Percentiles rank a stretch among this genome's conserved stretches.
These are phyloP conservation scores for Oryza glumipatula DNA, from an alignment of 176 grass and related monocot species.

Conservation along the genomic window DNA sequence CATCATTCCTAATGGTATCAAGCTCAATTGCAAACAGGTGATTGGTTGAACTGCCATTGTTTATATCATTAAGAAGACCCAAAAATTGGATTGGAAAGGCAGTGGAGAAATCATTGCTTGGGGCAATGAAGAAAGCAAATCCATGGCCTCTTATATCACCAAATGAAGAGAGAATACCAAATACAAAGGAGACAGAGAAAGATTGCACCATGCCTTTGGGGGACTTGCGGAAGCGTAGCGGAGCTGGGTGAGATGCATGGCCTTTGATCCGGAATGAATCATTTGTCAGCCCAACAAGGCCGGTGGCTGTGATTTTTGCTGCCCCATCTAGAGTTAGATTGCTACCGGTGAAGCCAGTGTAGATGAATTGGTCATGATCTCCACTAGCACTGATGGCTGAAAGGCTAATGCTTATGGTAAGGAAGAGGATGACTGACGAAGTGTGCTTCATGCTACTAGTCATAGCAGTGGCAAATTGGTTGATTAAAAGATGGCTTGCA, in stretches of 20 bases:
- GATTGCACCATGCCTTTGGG: neutral
- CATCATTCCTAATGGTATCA: constrained; percentile 6
- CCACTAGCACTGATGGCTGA: neutral
- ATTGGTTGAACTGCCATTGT: constrained; percentile 30
- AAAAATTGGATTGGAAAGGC: constrained; percentile 24
- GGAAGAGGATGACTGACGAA: neutral
- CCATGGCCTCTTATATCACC: constrained; percentile 25
- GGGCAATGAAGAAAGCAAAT: constrained; percentile 3
- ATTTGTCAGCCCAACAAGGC: constrained; percentile 28
- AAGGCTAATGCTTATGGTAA: neutral
- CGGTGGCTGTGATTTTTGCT: neutral
- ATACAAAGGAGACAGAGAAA: constrained; percentile 33
- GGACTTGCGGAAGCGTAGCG: neutral
- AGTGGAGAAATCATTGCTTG: constrained; percentile 22
- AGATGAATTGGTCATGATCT: constrained; percentile 31
- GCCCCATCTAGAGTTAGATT: constrained; percentile 16
- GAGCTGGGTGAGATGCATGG: constrained; percentile 36
- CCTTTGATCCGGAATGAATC: constrained; percentile 13
- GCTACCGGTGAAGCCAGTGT: neutral
- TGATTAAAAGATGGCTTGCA: too few species aligned
- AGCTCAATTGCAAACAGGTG: constrained; percentile 41
- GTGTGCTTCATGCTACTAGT: neutral
- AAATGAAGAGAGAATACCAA: constrained; percentile 23
- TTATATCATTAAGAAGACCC: constrained; percentile 35
- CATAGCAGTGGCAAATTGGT: too few species aligned